These are phyloP conservation scores for Plantago major DNA, from an alignment of 257 asterid genomes.

Conservation along the genomic window DNA sequence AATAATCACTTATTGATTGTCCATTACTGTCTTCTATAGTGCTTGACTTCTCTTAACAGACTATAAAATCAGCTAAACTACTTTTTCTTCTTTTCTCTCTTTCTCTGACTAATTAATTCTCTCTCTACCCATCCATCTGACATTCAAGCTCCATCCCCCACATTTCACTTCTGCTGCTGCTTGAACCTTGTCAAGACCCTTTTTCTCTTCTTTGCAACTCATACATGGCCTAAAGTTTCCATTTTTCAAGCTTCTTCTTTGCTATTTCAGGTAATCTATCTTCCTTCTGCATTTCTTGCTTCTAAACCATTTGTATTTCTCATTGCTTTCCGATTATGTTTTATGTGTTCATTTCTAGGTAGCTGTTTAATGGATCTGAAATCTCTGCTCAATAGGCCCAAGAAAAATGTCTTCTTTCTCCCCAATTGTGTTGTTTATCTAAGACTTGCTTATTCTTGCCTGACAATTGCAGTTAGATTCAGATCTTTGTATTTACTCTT, in stretches of 20 bases:
- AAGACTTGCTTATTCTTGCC: neutral
- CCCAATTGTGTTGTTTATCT: neutral
- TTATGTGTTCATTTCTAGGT: too few species aligned
- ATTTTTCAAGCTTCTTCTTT: slow-evolving; percentile 1
- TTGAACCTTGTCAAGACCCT: neutral
- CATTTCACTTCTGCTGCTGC: neutral
- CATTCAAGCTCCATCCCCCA: too few species aligned
- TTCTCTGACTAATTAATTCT: neutral
- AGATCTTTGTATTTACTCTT: slow-evolving; percentile 12
- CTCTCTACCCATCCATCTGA: too few species aligned
- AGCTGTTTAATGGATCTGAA: slow-evolving; percentile 24
- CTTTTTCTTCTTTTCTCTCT: too few species aligned
- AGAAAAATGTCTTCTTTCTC: neutral
- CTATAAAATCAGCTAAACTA: neutral
- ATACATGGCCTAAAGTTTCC: slow-evolving; percentile 21
- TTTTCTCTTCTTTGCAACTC: neutral
- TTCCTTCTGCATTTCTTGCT: neutral
- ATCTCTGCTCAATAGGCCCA: neutral
- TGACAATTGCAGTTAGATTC: neutral
- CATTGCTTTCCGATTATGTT: too few species aligned
- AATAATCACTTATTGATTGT: too few species aligned
- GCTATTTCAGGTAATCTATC: slow-evolving; percentile 20
- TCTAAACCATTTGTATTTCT: neutral
- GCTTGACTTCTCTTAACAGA: too few species aligned
- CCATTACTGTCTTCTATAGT: too few species aligned